Evolutionary conservation across 73 alveolate genomes (phyloP), one percentile per base, ranked within the genome.

Genomic region (Blepharisma japonicum): DNA sequence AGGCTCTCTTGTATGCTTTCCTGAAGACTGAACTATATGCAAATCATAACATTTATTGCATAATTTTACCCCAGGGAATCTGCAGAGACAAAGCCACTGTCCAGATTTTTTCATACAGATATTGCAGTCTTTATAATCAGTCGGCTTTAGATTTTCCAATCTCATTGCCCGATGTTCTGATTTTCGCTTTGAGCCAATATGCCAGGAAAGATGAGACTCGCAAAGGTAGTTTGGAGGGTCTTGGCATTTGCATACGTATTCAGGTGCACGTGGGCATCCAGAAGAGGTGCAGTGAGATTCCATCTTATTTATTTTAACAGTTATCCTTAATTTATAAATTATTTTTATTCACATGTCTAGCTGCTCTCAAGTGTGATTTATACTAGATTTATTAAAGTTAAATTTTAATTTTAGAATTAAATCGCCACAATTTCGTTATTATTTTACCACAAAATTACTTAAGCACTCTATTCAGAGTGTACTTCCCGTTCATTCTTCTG

Each of bases 141-240:
- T n/a, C 23, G 14, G 47, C 14, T 8, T n/a, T 61, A 39, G 2
- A 9, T n/a, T 18, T 14, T 61, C 74, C 50, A 61, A 4, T 5
- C 46, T 61, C 23, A 8, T 14, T 61, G 74, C 23, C 23, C 18
- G 18, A 25, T 61, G 74, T 14, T 61, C 74, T 14, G 14, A 14
- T n/a, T 61, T 61, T 61, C 23, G 0, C 47, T 25, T 61, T 20
- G 39, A 20, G 47, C 46, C 23, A 39, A 61, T 61, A 25, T 61
- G 74, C 74, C 74, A 61, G 48, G 47, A 14, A 9, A 61, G 47
- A 61, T 61, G 74, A 61, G 11, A 8, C 47, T 61, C 74, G 47
- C 74, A 61, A 25, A 25, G 46, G 23, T 14, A 39, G 5, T 2
- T 25, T 61, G n/a, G 14, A 14, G 74, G 74, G 4, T 14, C 46